phyloP scores from a whole-genome alignment of 2,329 filamentous ascomycete species.

The Diaporthe vexans region DNA sequence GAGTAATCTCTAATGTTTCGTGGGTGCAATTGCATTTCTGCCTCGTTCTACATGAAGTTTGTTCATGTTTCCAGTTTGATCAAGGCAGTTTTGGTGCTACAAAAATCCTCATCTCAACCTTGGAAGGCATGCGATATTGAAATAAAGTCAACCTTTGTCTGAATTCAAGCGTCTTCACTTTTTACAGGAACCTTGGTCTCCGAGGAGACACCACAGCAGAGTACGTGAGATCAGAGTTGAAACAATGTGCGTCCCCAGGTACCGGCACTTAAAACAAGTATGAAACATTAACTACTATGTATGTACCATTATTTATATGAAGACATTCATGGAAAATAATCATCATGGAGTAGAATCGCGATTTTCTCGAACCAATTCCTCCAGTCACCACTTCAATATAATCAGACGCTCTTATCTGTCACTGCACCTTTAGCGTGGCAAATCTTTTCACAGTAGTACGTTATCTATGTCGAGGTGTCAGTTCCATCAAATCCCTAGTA shows the following conservation, averaged over 20 bases:
- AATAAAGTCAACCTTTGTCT: no score
- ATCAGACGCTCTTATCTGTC: slow-evolving; percentile 12
- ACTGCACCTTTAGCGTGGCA: slow-evolving; percentile 7
- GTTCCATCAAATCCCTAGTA: not conserved
- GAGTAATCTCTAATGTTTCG: no score
- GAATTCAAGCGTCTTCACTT: no score
- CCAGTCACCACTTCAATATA: not conserved
- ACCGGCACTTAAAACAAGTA: not conserved
- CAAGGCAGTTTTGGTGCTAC: no score
- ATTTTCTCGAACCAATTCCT: no score
- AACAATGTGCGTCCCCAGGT: not conserved
- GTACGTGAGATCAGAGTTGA: not conserved
- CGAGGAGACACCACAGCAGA: no score
- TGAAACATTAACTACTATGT: not conserved
- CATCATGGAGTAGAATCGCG: not conserved
- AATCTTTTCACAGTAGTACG: slow-evolving; percentile 10
- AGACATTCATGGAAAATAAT: not conserved
- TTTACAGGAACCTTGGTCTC: no score
- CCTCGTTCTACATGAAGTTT: no score
- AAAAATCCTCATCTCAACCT: no score
- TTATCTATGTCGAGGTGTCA: not conserved
- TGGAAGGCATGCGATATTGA: no score
- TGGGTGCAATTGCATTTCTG: no score
- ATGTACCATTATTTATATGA: not conserved
- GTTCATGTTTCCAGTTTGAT: no score